These are phyloP conservation scores for Aspergillus panamensis DNA, from an alignment of 495 filamentous ascomycete genomes.

Conservation along the genomic window DNA sequence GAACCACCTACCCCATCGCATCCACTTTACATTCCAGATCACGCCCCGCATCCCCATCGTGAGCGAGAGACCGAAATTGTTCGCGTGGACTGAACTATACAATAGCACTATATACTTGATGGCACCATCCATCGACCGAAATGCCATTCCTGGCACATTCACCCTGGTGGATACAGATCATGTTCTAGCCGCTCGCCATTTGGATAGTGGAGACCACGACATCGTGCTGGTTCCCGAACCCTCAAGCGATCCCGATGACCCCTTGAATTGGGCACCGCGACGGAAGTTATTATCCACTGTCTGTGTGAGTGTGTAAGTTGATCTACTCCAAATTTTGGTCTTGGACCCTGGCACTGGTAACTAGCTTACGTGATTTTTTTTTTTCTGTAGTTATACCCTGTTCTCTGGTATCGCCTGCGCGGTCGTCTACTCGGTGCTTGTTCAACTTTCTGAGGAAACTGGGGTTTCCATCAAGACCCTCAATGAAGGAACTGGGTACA, in stretches of 20 bases:
- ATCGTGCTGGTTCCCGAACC: slow-evolving; percentile 59
- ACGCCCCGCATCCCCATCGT: not conserved
- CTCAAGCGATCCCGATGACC: slow-evolving; percentile 56
- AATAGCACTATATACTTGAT: slow-evolving; percentile 16
- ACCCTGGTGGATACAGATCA: slow-evolving; percentile 53
- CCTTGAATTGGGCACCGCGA: slow-evolving; percentile 57
- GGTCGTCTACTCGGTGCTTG: slow-evolving; percentile 60
- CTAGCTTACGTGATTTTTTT: not conserved
- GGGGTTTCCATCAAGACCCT: slow-evolving; percentile 51
- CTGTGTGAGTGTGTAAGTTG: slow-evolving; percentile 44
- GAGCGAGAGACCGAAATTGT: not conserved
- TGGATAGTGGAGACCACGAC: slow-evolving; percentile 40
- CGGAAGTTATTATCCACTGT: slow-evolving; percentile 53
- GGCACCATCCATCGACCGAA: slow-evolving; percentile 36
- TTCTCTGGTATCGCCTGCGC: slow-evolving; percentile 58
- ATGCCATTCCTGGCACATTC: slow-evolving; percentile 51
- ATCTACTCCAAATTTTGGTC: not conserved
- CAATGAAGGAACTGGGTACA: slow-evolving; percentile 61
- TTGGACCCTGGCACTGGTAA: not conserved
- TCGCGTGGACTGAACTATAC: not conserved
- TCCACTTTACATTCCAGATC: not conserved
- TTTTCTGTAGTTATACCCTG: slow-evolving; percentile 49
- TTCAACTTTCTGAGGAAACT: slow-evolving; percentile 53
- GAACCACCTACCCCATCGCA: not conserved
- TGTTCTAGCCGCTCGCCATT: slow-evolving; percentile 42